A percentile compares a stretch with the other conserved stretches of the same genome.
These are phyloP conservation scores for Calonectria fujianensis DNA, from an alignment of 2,329 filamentous ascomycete genomes.

Conservation along the genomic window DNA sequence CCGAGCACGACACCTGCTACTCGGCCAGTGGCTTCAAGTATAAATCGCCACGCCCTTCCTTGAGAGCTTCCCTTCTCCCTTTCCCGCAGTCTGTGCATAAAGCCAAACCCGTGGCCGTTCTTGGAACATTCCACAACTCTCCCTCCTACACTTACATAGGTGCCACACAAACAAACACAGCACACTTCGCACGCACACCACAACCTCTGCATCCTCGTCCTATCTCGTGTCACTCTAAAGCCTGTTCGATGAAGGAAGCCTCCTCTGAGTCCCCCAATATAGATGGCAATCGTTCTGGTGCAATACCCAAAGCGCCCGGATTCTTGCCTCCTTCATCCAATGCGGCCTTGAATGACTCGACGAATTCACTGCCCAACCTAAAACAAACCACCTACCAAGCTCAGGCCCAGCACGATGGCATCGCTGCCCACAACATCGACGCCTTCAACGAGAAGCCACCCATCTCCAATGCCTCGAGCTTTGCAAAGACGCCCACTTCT, in stretches of 20 bases:
- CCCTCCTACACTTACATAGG: slow-evolving; percentile 19
- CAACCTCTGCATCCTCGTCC: slow-evolving; percentile 12
- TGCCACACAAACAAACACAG: slow-evolving; percentile 6
- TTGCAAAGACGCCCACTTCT: slow-evolving; percentile 53
- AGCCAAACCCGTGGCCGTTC: slow-evolving; percentile 26
- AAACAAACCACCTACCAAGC: slow-evolving; percentile 34
- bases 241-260: slow-evolving; percentile 78
- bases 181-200: slow-evolving; percentile 12
- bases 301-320: slow-evolving; percentile 74
- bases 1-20: background rate
- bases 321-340: slow-evolving; percentile 48
- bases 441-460: slow-evolving; percentile 44
- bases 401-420: slow-evolving; percentile 15
- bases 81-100: slow-evolving; percentile 21
- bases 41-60: slow-evolving; percentile 31
- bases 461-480: slow-evolving; percentile 46
- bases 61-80: background rate
- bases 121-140: slow-evolving; percentile 11
- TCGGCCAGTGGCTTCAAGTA: slow-evolving; percentile 22
- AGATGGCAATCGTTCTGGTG: slow-evolving; percentile 75
- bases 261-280: slow-evolving; percentile 71
- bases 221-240: slow-evolving; percentile 39
- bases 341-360: slow-evolving; percentile 48
- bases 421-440: slow-evolving; percentile 35
- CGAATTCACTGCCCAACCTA: slow-evolving; percentile 30